A percentile compares a stretch with the other conserved stretches of the same genome.
phyloP scores from a whole-genome alignment of 257 asterid species.

The Schizonepeta tenuifolia region DNA sequence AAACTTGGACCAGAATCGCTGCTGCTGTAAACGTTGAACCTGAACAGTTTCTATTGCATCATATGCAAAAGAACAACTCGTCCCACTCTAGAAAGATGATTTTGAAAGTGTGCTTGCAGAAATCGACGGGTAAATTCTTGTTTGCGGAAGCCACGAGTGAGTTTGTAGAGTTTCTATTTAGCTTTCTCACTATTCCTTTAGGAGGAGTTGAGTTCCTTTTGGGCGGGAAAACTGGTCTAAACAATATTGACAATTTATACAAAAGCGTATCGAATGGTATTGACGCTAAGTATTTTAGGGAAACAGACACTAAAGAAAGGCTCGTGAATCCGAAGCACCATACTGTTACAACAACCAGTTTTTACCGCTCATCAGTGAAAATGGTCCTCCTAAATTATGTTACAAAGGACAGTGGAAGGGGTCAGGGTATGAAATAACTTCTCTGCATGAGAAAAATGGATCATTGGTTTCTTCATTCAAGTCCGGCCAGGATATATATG shows the following conservation, averaged over 20 bases:
- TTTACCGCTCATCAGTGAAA: no score
- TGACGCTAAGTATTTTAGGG: no score
- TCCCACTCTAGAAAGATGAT: constrained; percentile 9
- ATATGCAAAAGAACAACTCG: no score
- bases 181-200: constrained; percentile 30
- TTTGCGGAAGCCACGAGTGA: constrained; percentile 29
- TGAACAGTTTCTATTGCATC: not conserved
- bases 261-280: not conserved
- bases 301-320: no score
- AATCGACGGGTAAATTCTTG: constrained; percentile 30
- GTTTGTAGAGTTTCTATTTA: constrained; percentile 30
- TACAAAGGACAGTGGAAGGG: no score
- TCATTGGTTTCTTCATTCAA: no score
- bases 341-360: no score
- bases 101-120: constrained; percentile 20
- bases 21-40: not conserved
- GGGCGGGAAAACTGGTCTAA: not conserved
- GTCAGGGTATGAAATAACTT: no score
- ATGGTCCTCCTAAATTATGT: no score
- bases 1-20: not conserved
- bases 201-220: constrained; percentile 24
- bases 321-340: no score
- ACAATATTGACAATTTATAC: constrained; percentile 28
- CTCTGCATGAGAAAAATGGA: no score
- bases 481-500: no score